phyloP scores from a whole-genome alignment of 345 rosid species.

The Linum usitatissimum region DNA sequence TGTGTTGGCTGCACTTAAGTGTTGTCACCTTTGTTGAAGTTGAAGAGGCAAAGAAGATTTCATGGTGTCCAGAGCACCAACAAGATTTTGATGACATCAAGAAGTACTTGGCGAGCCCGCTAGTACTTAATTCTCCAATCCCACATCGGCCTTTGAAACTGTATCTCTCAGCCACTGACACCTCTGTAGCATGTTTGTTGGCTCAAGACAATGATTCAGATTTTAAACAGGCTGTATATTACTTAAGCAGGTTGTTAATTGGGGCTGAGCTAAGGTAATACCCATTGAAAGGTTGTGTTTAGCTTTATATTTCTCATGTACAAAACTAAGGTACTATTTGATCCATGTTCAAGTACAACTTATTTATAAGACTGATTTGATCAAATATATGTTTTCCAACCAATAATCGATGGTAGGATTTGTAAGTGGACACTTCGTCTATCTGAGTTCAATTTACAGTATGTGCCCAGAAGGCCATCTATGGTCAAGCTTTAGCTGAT shows the following conservation, averaged over 20 bases:
- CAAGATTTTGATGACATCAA: background rate
- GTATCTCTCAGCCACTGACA: no score
- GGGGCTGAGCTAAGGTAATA: background rate
- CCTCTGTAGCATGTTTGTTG: no score
- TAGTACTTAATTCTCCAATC: no score
- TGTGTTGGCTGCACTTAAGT: background rate
- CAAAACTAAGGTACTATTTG: background rate
- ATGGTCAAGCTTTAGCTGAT: background rate
- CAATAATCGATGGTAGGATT: background rate
- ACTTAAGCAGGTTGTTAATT: background rate
- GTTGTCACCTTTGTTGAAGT: background rate
- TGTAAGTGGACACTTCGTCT: background rate
- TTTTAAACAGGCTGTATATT: background rate
- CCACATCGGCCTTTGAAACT: no score
- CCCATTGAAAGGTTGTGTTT: constrained; percentile 6
- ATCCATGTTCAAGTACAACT: background rate
- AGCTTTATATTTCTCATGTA: background rate
- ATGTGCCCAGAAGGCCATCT: no score
- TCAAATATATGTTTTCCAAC: background rate
- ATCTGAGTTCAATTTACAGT: no score
- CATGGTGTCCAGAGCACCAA: background rate
- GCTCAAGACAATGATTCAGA: no score
- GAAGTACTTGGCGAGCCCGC: no score
- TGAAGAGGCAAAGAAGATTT: background rate
- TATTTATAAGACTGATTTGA: background rate